Percentiles rank a stretch among this genome's conserved stretches.
phyloP scores from a whole-genome alignment of 2,329 filamentous ascomycete species.

The Alternaria conjuncta region DNA sequence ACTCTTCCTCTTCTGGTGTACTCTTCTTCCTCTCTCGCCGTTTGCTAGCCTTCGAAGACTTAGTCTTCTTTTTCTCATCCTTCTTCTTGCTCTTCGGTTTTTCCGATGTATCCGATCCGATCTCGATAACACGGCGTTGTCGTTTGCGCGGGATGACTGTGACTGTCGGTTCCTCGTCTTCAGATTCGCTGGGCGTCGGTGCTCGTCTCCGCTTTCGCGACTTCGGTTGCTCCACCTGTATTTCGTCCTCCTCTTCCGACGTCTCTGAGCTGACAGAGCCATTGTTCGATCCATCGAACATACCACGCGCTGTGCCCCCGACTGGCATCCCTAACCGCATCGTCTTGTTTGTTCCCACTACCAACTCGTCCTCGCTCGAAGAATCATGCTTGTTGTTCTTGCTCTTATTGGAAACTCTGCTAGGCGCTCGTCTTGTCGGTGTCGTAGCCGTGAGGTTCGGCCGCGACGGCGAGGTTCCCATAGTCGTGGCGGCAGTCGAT shows the following conservation, averaged over 20 bases:
- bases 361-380: conserved; percentile 32
- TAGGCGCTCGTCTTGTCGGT: conserved; percentile 26
- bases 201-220: conserved; percentile 28
- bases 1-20: background rate
- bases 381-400: conserved; percentile 19
- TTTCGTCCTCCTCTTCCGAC: conserved; percentile 7
- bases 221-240: background rate
- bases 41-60: background rate
- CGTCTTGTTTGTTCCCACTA: conserved; percentile 15
- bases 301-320: conserved; percentile 20
- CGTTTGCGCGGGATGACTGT: conserved; percentile 22
- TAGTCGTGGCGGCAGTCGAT: conserved; percentile 6
- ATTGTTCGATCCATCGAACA: conserved; percentile 33
- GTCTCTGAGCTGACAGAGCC: conserved; percentile 13
- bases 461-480: conserved; percentile 7
- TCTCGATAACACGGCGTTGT: conserved; percentile 2
- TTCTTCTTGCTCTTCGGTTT: conserved; percentile 4
- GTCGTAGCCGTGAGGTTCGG: conserved; percentile 11
- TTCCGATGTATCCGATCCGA: conserved; percentile 1
- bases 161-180: conserved; percentile 13
- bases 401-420: conserved; percentile 19
- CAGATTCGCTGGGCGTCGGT: conserved; percentile 3
- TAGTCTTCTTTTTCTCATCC: background rate
- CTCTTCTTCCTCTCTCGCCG: background rate
- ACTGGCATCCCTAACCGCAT: conserved; percentile 31